These are phyloP conservation scores for Annulohypoxylon truncatum DNA, from an alignment of 2,329 filamentous ascomycete genomes.

Conservation along the genomic window DNA sequence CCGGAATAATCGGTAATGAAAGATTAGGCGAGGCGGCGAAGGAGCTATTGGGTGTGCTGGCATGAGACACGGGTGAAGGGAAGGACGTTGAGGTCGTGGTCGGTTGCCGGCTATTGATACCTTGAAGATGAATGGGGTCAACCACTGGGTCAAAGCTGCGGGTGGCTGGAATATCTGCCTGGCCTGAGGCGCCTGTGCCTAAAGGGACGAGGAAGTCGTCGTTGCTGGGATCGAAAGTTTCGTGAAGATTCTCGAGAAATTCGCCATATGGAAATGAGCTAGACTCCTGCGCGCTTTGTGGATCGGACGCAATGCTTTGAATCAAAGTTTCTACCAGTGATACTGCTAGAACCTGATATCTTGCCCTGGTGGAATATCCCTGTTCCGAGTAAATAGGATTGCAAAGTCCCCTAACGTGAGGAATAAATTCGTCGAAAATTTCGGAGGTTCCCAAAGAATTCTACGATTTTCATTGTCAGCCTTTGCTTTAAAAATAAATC, in stretches of 20 bases:
- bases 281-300: constrained; percentile 37
- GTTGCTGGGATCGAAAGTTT: constrained; percentile 29
- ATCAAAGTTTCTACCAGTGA: constrained; percentile 57
- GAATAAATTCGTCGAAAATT: constrained; percentile 58
- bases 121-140: constrained; percentile 31
- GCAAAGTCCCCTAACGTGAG: constrained; percentile 56
- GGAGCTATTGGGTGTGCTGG: constrained; percentile 36
- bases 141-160: constrained; percentile 31
- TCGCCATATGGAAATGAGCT: constrained; percentile 37
- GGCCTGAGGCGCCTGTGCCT: constrained; percentile 20
- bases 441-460: constrained; percentile 50
- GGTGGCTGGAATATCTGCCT: constrained; percentile 13
- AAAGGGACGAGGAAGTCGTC: constrained; percentile 29
- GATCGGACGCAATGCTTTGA: constrained; percentile 39
- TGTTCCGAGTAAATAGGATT: constrained; percentile 57
- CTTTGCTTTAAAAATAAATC: not conserved
- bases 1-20: constrained; percentile 14
- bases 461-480: constrained; percentile 48
- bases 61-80: constrained; percentile 20
- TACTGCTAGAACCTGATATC: constrained; percentile 58
- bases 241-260: constrained; percentile 41
- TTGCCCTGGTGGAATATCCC: constrained; percentile 50
- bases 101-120: constrained; percentile 18
- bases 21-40: constrained; percentile 39
- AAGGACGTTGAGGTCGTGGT: constrained; percentile 25